Conservation (phyloP, 495 filamentous ascomycete species). For the Cladorrhinum samala region DNA sequence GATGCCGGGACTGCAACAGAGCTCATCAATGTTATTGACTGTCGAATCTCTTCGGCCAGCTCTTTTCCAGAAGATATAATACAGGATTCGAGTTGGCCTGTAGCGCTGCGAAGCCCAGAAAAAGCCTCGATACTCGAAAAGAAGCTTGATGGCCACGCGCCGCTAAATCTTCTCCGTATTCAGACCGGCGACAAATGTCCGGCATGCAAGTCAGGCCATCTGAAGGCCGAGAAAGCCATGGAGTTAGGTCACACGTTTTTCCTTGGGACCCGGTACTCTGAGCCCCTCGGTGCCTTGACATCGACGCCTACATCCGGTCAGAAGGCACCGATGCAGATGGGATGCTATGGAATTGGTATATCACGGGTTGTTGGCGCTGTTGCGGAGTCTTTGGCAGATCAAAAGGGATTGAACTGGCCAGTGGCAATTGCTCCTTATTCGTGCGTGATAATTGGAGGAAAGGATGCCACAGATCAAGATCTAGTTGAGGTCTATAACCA, state of each 20-base stretch:
- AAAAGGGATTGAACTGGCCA: slow-evolving; percentile 83
- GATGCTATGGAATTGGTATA: slow-evolving; percentile 92
- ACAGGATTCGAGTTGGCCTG: slow-evolving; percentile 19
- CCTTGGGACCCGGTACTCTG: slow-evolving; percentile 82
- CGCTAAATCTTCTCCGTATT: slow-evolving; percentile 56
- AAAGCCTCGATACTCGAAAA: slow-evolving; percentile 1
- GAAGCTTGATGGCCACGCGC: slow-evolving; percentile 10
- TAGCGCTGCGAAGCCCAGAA: not conserved
- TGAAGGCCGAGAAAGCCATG: slow-evolving; percentile 67
- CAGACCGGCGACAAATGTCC: slow-evolving; percentile 66
- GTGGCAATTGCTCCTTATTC: slow-evolving; percentile 80
- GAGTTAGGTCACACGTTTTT: slow-evolving; percentile 95
- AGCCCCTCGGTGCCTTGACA: slow-evolving; percentile 61
- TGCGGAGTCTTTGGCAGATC: slow-evolving; percentile 64
- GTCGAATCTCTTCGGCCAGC: slow-evolving; percentile 18
- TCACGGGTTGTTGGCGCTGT: slow-evolving; percentile 86
- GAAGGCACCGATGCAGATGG: slow-evolving; percentile 70
- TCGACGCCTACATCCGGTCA: slow-evolving; percentile 25
- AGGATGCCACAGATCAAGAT: slow-evolving; percentile 44
- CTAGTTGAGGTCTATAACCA: slow-evolving; percentile 53
- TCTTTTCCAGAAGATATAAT: not conserved
- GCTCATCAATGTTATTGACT: slow-evolving; percentile 51
- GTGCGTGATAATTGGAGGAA: slow-evolving; percentile 58
- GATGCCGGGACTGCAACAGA: slow-evolving; percentile 14
- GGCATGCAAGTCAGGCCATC: slow-evolving; percentile 53